Evolutionary conservation across 495 filamentous ascomycete species (phyloP).

Genomic region (Penicillium chermesinum): DNA sequence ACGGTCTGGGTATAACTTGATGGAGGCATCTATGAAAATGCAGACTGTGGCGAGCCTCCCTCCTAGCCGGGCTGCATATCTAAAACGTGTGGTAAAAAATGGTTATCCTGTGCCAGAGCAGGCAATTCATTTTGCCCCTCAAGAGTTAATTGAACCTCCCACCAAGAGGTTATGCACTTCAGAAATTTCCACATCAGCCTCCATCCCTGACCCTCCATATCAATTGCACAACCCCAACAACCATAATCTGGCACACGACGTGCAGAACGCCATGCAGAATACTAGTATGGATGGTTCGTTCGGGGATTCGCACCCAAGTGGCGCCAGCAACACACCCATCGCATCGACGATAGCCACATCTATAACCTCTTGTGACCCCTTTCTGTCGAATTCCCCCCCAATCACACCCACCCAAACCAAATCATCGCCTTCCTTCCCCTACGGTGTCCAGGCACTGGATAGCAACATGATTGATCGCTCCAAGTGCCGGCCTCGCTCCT

Average conservation of each 20-base stretch:
- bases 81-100: constrained; percentile 9
- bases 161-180: constrained; percentile 17
- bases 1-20: constrained; percentile 4
- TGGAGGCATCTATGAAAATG: constrained; percentile 12
- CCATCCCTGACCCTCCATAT: too few relatives aligned
- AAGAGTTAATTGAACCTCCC: constrained; percentile 16
- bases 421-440: constrained; percentile 11
- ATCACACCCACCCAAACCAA: constrained; percentile 13
- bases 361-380: constrained; percentile 19
- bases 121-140: too few relatives aligned
- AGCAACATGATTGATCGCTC: constrained; percentile 21
- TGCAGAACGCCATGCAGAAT: constrained; percentile 5
- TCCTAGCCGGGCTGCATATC: constrained; percentile 13
- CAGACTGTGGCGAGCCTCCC: constrained; percentile 5
- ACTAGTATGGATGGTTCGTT: background rate
- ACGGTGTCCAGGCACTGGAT: constrained; percentile 10
- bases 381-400: constrained; percentile 30
- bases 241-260: too few relatives aligned
- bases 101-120: constrained; percentile 1
- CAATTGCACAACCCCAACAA: too few relatives aligned
- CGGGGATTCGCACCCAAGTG: constrained; percentile 17
- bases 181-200: constrained; percentile 4
- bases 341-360: constrained; percentile 28
- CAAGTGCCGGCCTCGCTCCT: constrained; percentile 59
- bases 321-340: constrained; percentile 23